These are phyloP conservation scores for Elaeis guineensis DNA, from an alignment of 176 grass and related monocot genomes.

Conservation along the genomic window DNA sequence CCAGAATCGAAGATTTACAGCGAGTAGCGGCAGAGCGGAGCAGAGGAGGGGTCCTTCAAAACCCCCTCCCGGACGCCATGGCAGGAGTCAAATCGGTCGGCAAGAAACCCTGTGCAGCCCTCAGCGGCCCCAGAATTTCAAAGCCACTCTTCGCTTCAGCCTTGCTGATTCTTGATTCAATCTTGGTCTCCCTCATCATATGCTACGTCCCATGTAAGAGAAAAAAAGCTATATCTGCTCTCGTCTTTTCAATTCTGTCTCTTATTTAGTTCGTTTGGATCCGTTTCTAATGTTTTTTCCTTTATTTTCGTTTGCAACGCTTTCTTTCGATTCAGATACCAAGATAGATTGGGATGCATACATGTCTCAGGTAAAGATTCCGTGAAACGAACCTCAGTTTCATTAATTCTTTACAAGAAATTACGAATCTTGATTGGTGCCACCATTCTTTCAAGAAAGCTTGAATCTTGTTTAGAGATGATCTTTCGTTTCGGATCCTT, in stretches of 20 bases:
- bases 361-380: conserved; percentile 81
- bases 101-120: no score
- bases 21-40: no score
- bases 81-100: no score
- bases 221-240: background rate
- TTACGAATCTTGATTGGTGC: background rate
- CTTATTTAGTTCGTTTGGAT: background rate
- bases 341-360: conserved; percentile 99
- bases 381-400: background rate
- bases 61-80: no score
- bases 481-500: no score
- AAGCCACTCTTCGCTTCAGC: conserved; percentile 28
- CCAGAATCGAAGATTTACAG: no score
- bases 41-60: no score
- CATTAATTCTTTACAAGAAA: background rate
- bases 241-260: background rate
- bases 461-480: background rate
- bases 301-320: conserved; percentile 3
- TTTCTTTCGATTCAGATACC: conserved; percentile 39
- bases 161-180: conserved; percentile 62
- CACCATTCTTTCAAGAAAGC: background rate
- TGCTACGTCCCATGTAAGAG: conserved; percentile 58
- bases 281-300: background rate
- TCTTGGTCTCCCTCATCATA: conserved; percentile 69
- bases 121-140: no score